phyloP scores from a whole-genome alignment of 495 filamentous ascomycete species.

The Xanthoparmelia taractica region DNA sequence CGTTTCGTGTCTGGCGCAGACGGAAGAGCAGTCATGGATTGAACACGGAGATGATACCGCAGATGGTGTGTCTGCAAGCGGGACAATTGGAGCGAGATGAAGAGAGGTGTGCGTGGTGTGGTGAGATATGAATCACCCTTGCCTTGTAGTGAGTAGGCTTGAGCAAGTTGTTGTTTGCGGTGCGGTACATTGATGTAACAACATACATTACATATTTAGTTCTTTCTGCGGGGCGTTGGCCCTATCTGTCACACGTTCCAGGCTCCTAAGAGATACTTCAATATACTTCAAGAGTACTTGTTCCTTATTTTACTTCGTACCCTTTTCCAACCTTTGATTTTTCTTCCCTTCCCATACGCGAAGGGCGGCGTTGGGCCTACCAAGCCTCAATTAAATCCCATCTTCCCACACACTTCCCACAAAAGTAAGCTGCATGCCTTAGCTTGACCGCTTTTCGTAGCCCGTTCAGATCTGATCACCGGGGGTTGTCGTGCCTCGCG shows the following conservation, averaged over 20 bases:
- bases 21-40: not conserved
- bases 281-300: no score
- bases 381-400: not conserved
- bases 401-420: not conserved
- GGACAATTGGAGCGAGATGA: not conserved
- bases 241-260: constrained; percentile 6
- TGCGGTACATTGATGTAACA: no score
- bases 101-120: no score
- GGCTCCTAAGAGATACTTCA: not conserved
- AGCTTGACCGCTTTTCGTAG: constrained; percentile 18
- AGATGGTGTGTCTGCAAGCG: not conserved
- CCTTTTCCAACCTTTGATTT: not conserved
- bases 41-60: not conserved
- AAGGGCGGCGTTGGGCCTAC: not conserved
- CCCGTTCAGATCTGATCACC: constrained; percentile 17
- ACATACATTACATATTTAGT: no score
- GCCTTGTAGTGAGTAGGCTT: no score
- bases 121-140: no score
- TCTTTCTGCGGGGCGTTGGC: not conserved
- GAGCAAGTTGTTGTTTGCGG: no score
- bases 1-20: not conserved
- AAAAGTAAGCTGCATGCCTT: constrained; percentile 15
- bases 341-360: not conserved
- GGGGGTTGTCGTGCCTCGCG: constrained; percentile 7
- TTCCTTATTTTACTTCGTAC: not conserved